These are phyloP conservation scores for Rhodofomes roseus DNA, from an alignment of 1,284 basidiomycete species.

Conservation along the genomic window DNA sequence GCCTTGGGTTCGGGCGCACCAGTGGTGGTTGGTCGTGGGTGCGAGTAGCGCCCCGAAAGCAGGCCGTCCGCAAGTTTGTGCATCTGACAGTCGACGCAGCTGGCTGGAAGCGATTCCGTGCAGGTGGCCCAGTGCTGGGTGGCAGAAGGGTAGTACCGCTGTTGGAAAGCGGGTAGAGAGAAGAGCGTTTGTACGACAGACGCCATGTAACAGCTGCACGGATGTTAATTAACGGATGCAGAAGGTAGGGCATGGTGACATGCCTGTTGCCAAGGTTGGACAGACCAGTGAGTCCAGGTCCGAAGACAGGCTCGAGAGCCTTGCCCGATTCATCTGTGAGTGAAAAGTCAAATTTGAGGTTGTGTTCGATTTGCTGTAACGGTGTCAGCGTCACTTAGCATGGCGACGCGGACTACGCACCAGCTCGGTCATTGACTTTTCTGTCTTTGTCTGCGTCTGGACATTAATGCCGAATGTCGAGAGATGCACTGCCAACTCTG, in stretches of 20 bases:
- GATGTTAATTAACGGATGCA: neutral
- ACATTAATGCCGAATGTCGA: slow-evolving; percentile 87
- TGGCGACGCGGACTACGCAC: slow-evolving; percentile 37
- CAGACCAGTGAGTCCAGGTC: slow-evolving; percentile 86
- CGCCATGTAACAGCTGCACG: slow-evolving; percentile 89
- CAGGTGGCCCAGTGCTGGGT: slow-evolving; percentile 66
- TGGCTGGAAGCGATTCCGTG: slow-evolving; percentile 67
- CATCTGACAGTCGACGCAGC: slow-evolving; percentile 94
- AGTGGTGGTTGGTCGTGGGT: slow-evolving; percentile 42
- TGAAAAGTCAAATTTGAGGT: slow-evolving; percentile 93
- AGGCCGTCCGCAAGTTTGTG: slow-evolving; percentile 91
- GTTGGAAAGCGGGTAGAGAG: slow-evolving; percentile 74
- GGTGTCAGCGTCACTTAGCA: neutral
- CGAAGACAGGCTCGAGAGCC: slow-evolving; percentile 86
- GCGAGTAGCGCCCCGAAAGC: slow-evolving; percentile 88
- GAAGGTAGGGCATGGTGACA: slow-evolving; percentile 8
- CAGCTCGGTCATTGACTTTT: slow-evolving; percentile 96
- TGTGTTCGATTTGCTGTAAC: slow-evolving; percentile 91
- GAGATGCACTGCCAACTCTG: slow-evolving; percentile 75
- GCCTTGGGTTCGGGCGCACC: slow-evolving; percentile 22
- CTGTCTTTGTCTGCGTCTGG: slow-evolving; percentile 83
- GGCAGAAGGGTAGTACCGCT: slow-evolving; percentile 63
- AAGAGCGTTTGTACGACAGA: slow-evolving; percentile 90
- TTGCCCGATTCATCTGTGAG: slow-evolving; percentile 90
- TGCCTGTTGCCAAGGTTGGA: slow-evolving; percentile 93